Conservation (phyloP, 1,284 basidiomycete species). For the Cryptococcus amylolentus region DNA sequence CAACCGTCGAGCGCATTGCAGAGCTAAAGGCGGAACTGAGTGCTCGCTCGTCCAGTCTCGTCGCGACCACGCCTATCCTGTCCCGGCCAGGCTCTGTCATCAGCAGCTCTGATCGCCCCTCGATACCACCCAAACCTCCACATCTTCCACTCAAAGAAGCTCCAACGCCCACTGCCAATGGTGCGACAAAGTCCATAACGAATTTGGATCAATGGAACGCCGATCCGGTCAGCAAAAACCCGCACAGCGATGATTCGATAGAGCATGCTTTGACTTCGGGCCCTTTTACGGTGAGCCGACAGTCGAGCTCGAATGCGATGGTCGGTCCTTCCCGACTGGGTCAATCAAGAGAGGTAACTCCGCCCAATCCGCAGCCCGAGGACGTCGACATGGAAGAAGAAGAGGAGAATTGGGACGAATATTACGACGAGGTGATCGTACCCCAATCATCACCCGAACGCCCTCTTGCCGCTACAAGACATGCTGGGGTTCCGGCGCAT, state of each 20-base stretch:
- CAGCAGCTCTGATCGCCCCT: too few relatives aligned
- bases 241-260: constrained; percentile 18
- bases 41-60: constrained; percentile 6
- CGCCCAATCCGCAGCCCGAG: too few relatives aligned
- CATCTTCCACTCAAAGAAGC: constrained; percentile 1
- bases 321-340: too few relatives aligned
- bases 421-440: too few relatives aligned
- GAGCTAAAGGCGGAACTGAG: constrained; percentile 36
- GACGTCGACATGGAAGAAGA: too few relatives aligned
- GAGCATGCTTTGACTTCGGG: not conserved
- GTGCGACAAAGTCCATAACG: not conserved
- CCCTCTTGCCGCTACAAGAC: not conserved
- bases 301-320: too few relatives aligned
- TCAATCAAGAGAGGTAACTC: too few relatives aligned
- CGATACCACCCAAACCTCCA: not conserved
- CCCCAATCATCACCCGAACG: too few relatives aligned
- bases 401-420: too few relatives aligned
- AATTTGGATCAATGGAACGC: constrained; percentile 8
- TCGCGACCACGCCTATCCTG: too few relatives aligned
- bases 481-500: constrained; percentile 21
- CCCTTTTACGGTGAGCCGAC: not conserved
- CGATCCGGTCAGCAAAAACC: constrained; percentile 2
- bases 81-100: too few relatives aligned
- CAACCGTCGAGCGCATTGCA: constrained; percentile 30
- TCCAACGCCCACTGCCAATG: constrained; percentile 8